These are phyloP conservation scores for Xanthoconium purpureum DNA, from an alignment of 768 basidiomycete species.

Conservation along the genomic window DNA sequence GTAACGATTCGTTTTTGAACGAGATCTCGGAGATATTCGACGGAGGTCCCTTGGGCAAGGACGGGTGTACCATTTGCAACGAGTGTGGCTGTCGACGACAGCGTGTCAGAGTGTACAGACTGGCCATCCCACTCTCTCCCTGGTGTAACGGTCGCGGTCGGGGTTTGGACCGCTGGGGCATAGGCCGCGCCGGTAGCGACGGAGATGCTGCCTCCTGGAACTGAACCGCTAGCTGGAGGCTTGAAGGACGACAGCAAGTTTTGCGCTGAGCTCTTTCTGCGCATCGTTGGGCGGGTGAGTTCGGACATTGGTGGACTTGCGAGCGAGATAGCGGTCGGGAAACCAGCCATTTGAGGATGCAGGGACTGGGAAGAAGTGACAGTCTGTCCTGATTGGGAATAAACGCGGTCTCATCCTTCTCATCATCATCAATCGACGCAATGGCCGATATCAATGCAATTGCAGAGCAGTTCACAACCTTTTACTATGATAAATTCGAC, in stretches of 20 bases:
- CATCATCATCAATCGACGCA: conserved; percentile 39
- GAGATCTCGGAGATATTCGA: conserved; percentile 75
- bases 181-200: conserved; percentile 39
- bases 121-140: conserved; percentile 72
- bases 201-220: conserved; percentile 33
- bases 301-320: conserved; percentile 31
- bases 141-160: conserved; percentile 38
- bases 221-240: conserved; percentile 23
- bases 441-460: conserved; percentile 64
- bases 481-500: conserved; percentile 84
- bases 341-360: conserved; percentile 16
- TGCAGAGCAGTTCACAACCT: conserved; percentile 76
- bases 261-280: conserved; percentile 83
- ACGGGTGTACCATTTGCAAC: conserved; percentile 33
- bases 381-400: conserved; percentile 20
- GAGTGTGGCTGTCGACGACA: conserved; percentile 39
- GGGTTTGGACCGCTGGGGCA: conserved; percentile 33
- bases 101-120: conserved; percentile 52
- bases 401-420: background rate
- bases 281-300: conserved; percentile 56
- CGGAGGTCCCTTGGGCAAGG: conserved; percentile 60
- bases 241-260: conserved; percentile 79
- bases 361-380: background rate
- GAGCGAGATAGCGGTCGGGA: conserved; percentile 15
- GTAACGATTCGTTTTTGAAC: conserved; percentile 84